phyloP scores from a whole-genome alignment of 257 asterid species.

The Forsythia suspensa region DNA sequence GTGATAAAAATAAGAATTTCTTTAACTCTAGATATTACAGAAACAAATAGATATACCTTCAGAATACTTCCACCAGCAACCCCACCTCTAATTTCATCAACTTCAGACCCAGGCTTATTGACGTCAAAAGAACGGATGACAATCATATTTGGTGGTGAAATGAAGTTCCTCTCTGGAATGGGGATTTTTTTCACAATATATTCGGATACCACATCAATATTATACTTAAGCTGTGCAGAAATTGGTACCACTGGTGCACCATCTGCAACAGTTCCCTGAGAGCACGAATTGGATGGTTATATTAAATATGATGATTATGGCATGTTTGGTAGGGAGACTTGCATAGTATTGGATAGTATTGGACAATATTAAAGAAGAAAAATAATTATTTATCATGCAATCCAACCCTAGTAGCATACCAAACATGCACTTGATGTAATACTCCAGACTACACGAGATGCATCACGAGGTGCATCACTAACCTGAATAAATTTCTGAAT shows the following conservation, averaged over 20 bases:
- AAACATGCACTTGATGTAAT: neutral
- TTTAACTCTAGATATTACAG: neutral
- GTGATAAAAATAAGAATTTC: neutral
- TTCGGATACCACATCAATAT: slow-evolving; percentile 90
- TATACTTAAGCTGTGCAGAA: slow-evolving; percentile 95
- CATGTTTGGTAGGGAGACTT: no score
- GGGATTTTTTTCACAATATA: slow-evolving; percentile 86
- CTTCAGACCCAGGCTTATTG: slow-evolving; percentile 97
- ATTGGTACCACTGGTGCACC: slow-evolving; percentile 93
- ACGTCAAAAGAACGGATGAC: slow-evolving; percentile 97
- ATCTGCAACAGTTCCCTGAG: slow-evolving; percentile 95
- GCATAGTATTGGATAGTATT: no score
- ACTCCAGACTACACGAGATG: neutral
- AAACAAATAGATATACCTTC: slow-evolving; percentile 47
- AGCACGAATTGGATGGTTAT: slow-evolving; percentile 17
- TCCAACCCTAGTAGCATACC: no score
- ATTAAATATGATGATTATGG: neutral
- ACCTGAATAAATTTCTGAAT: slow-evolving; percentile 94
- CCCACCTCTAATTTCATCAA: slow-evolving; percentile 94
- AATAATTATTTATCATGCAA: no score
- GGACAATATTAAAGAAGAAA: no score
- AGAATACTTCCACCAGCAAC: slow-evolving; percentile 99
- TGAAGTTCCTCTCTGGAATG: slow-evolving; percentile 84
- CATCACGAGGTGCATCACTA: slow-evolving; percentile 13
- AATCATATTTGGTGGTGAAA: slow-evolving; percentile 93